A percentile compares a stretch with the other conserved stretches of the same genome.
Conservation (phyloP, 1,284 basidiomycete species). For the Acaromyces ingoldii region DNA sequence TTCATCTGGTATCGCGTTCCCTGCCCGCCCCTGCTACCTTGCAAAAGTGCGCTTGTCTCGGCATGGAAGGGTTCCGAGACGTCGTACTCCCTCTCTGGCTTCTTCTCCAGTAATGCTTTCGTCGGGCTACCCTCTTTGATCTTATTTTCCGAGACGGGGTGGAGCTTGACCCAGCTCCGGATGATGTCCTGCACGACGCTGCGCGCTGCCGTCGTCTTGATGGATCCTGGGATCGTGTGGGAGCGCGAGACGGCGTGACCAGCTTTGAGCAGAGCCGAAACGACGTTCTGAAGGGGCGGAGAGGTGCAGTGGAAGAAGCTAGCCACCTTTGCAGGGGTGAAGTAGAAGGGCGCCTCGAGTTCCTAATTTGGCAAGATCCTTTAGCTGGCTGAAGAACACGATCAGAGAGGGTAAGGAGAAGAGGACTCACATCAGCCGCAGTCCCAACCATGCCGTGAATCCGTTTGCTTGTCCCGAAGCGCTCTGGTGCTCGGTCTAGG, state of each 20-base stretch:
- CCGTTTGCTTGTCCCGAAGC: conserved; percentile 71
- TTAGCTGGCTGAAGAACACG: no score
- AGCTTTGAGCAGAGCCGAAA: conserved; percentile 77
- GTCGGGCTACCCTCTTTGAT: conserved; percentile 61
- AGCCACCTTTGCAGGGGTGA: conserved; percentile 75
- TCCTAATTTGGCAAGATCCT: no score
- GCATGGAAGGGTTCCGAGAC: conserved; percentile 20
- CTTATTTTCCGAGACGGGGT: conserved; percentile 74
- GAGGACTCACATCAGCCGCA: conserved; percentile 72
- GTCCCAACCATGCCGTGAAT: conserved; percentile 95
- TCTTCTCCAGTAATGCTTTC: conserved; percentile 62
- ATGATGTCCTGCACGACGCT: conserved; percentile 74
- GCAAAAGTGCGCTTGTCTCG: conserved; percentile 18
- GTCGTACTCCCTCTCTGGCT: conserved; percentile 19
- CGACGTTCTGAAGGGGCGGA: conserved; percentile 18
- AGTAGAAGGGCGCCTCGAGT: conserved; percentile 75
- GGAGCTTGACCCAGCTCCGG: conserved; percentile 66
- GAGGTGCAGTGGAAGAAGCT: conserved; percentile 70
- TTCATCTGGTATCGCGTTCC: conserved; percentile 75
- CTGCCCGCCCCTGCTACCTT: conserved; percentile 12
- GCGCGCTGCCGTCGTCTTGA: conserved; percentile 81
- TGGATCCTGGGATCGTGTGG: conserved; percentile 77
- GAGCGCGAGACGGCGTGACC: conserved; percentile 81
- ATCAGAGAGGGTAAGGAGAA: no score
- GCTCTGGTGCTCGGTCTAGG: conserved; percentile 56